Evolutionary conservation across 805 yeast genomes (phyloP).

Genomic region (Lachancea quebecensis): DNA sequence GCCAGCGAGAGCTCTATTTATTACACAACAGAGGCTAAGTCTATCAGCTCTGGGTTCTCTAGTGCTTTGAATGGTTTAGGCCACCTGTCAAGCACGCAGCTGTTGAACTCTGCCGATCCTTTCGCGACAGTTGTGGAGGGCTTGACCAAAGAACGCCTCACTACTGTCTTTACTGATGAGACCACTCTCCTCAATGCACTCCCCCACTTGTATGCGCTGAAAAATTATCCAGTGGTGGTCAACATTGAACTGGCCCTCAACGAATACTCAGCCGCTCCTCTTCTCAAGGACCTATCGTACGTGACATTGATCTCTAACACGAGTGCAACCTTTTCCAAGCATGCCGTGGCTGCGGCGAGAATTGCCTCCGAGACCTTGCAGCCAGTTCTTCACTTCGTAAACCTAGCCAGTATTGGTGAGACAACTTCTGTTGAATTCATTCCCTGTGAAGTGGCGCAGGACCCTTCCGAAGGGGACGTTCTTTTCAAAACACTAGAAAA

Average conservation of each 20-base stretch:
- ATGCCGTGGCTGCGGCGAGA: conserved; percentile 52
- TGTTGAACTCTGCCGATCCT: conserved; percentile 29
- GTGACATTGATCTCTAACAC: conserved; percentile 63
- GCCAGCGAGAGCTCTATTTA: conserved; percentile 9
- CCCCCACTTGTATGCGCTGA: conserved; percentile 46
- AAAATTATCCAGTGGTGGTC: conserved; percentile 43
- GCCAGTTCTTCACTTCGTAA: conserved; percentile 70
- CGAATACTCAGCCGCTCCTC: conserved; percentile 66
- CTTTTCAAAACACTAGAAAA: conserved; percentile 30
- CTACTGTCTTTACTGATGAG: conserved; percentile 49
- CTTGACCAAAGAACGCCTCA: conserved; percentile 18
- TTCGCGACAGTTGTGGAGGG: conserved; percentile 19
- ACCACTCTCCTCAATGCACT: conserved; percentile 48
- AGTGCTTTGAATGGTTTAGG: conserved; percentile 5
- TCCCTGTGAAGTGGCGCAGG: conserved; percentile 9
- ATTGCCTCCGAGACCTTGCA: conserved; percentile 41
- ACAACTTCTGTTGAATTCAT: conserved; percentile 2
- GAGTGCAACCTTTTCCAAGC: conserved; percentile 44
- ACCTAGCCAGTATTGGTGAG: conserved; percentile 7
- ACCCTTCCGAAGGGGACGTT: conserved; percentile 18
- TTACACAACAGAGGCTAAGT: conserved; percentile 19
- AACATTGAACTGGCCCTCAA: conserved; percentile 51
- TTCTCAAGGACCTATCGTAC: conserved; percentile 62
- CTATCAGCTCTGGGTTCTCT: conserved; percentile 11
- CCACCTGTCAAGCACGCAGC: conserved; percentile 12